Base-by-base conservation (phyloP, 139 green algal species). In the Nannochloris sp. region DNA sequence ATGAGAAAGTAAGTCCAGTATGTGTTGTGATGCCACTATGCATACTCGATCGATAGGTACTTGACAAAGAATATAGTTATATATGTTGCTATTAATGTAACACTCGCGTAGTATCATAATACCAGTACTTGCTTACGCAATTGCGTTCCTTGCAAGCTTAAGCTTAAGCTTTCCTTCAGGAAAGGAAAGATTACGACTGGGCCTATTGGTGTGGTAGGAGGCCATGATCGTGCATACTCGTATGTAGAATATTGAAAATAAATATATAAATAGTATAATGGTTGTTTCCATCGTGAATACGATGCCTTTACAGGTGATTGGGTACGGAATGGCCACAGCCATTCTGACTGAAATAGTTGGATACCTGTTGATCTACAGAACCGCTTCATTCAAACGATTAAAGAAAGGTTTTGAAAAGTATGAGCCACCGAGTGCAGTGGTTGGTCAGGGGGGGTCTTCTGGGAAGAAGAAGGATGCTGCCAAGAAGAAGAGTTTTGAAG, bases 351-450 rank as follows among this genome's bases (percentile, higher is more conserved):
- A 77, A 60, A 16, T 73, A 2, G 14, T 73, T n/a, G 37, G 56
- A 26, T 77, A 58, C 11, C 29, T 57, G 2, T 36, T 77, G 2
- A 59, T 77, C 5, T 77, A 70, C 58, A 60, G 70, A n/a, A 77
- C 59, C 3, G 26, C 37, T 6, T 40, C 16, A 2, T 77, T 73
- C 40, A 25, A 48, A 23, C 29, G 28, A 10, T 45, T 77, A 2
- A 77, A 73, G 25, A 51, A 20, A 26, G 16, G 6, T 53, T 53
- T 51, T 25, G 65, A 77, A 43, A 59, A 69, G 12, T 33, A 61
- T 26, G 61, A 69, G 53, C 65, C 66, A 26, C 26, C 28, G 3
- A 23, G 30, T 4, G 59, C 59, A 36, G 46, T 63, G 25, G 70
- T 72, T 26, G 69, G 62, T 31, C 56, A n/a, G 11, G 17, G 17